phyloP scores from a whole-genome alignment of 2,329 filamentous ascomycete species.

The Beauveria sp. region DNA sequence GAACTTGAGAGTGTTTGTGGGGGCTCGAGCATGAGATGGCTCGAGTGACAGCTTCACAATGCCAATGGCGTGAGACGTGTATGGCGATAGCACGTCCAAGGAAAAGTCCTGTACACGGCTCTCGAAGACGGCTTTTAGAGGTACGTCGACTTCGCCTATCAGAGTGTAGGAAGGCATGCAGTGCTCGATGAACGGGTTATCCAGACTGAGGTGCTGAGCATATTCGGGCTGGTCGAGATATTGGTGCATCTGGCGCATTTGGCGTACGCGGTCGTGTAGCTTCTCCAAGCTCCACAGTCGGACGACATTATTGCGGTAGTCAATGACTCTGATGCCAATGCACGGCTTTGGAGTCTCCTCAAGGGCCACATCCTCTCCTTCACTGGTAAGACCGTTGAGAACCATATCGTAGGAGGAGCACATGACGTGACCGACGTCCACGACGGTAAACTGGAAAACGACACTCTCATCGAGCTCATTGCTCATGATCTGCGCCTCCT shows the following conservation, averaged over 20 bases:
- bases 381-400: slow-evolving; percentile 78
- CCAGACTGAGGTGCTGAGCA: slow-evolving; percentile 82
- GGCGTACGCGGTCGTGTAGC: slow-evolving; percentile 73
- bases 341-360: slow-evolving; percentile 82
- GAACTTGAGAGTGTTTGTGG: slow-evolving; percentile 89
- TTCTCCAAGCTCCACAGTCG: slow-evolving; percentile 95
- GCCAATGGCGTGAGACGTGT: slow-evolving; percentile 83
- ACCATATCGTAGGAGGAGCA: slow-evolving; percentile 97
- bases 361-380: slow-evolving; percentile 74
- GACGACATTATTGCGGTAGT: slow-evolving; percentile 79
- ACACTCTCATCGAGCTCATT: slow-evolving; percentile 90
- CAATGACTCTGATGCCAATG: slow-evolving; percentile 80
- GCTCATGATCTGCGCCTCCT: slow-evolving; percentile 97
- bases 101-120: slow-evolving; percentile 90
- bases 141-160: slow-evolving; percentile 87
- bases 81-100: slow-evolving; percentile 84
- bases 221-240: slow-evolving; percentile 95
- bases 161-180: slow-evolving; percentile 91
- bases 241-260: slow-evolving; percentile 96
- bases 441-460: slow-evolving; percentile 88
- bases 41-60: slow-evolving; percentile 88
- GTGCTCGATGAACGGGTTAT: slow-evolving; percentile 86
- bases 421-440: slow-evolving; percentile 80
- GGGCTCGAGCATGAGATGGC: slow-evolving; percentile 86
- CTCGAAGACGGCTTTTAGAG: slow-evolving; percentile 87